phyloP scores from a whole-genome alignment of 176 grass and related monocot species.

The Metroxylon sagu region DNA sequence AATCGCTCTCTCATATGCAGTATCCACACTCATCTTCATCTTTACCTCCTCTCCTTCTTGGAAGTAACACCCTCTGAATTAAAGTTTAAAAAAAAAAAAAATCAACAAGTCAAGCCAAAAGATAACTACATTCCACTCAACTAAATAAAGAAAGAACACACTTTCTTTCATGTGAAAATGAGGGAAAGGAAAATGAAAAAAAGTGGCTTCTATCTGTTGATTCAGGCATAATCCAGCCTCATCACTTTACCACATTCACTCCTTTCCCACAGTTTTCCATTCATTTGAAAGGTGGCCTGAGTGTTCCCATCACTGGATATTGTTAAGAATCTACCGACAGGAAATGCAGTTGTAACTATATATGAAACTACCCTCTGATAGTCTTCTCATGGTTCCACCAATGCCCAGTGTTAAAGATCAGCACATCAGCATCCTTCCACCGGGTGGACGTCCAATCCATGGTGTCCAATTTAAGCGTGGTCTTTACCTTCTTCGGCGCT shows the following conservation, averaged over 20 bases:
- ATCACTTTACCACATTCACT: too few relatives aligned
- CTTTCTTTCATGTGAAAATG: too few relatives aligned
- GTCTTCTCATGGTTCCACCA: constrained; percentile 95
- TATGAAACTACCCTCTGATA: constrained; percentile 57
- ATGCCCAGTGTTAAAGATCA: constrained; percentile 84
- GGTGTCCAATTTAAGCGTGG: constrained; percentile 46
- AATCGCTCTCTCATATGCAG: constrained; percentile 63
- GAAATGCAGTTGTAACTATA: neutral
- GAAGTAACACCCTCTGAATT: constrained; percentile 67
- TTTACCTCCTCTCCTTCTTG: constrained; percentile 68
- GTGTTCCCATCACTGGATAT: too few relatives aligned
- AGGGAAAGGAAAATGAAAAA: too few relatives aligned
- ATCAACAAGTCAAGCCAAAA: neutral
- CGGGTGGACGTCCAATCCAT: constrained; percentile 70
- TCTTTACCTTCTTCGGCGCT: constrained; percentile 38
- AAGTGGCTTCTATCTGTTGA: too few relatives aligned
- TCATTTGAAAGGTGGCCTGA: too few relatives aligned
- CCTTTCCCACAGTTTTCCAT: too few relatives aligned
- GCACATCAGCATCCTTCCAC: constrained; percentile 70
- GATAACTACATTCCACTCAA: constrained; percentile 5
- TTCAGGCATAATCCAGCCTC: too few relatives aligned
- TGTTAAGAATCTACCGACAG: too few relatives aligned
- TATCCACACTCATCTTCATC: constrained; percentile 70
- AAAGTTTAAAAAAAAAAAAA: constrained; percentile 6
- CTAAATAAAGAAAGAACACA: neutral